These are phyloP conservation scores for Medicago ruthenica DNA, from an alignment of 306 rosid species.

Conservation along the genomic window DNA sequence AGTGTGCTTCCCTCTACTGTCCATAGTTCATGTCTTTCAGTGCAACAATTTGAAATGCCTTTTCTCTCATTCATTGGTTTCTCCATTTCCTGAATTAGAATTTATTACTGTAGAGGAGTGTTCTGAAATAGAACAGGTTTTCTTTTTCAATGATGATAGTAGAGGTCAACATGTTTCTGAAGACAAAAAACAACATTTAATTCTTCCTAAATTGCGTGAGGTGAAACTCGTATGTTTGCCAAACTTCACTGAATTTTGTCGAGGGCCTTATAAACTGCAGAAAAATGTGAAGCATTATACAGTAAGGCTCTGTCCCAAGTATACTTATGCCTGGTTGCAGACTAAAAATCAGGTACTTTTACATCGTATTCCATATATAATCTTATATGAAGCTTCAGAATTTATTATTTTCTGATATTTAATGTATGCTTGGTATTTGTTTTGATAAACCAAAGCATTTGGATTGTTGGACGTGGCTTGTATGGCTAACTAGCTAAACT, in stretches of 20 bases:
- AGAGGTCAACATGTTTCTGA: slow-evolving; percentile 2
- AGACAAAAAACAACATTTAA: not conserved
- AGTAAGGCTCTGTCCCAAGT: slow-evolving; percentile 9
- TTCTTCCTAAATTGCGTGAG: slow-evolving; percentile 26
- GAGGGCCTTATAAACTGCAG: slow-evolving; percentile 2
- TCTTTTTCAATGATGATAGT: slow-evolving; percentile 1
- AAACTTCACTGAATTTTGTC: slow-evolving; percentile 12
- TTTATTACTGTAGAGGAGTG: slow-evolving; percentile 30
- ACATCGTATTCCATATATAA: too few relatives aligned
- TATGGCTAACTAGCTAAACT: too few relatives aligned
- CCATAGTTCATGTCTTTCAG: slow-evolving; percentile 33
- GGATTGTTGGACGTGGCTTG: too few relatives aligned
- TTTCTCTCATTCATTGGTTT: slow-evolving; percentile 31
- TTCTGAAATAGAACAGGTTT: slow-evolving; percentile 23
- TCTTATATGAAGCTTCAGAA: too few relatives aligned
- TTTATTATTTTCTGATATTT: too few relatives aligned
- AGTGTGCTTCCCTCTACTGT: slow-evolving; percentile 12
- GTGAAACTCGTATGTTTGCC: slow-evolving; percentile 24
- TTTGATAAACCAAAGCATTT: too few relatives aligned
- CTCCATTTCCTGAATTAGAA: slow-evolving; percentile 21
- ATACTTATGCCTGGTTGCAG: not conserved
- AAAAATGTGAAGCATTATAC: slow-evolving; percentile 10
- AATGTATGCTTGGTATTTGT: too few relatives aligned
- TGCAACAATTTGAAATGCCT: slow-evolving; percentile 28
- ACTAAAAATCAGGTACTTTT: too few relatives aligned